Evolutionary conservation across 2,329 filamentous ascomycete species (phyloP), one percentile per base, ranked within the genome.

Genomic region (Penicillium sp.): DNA sequence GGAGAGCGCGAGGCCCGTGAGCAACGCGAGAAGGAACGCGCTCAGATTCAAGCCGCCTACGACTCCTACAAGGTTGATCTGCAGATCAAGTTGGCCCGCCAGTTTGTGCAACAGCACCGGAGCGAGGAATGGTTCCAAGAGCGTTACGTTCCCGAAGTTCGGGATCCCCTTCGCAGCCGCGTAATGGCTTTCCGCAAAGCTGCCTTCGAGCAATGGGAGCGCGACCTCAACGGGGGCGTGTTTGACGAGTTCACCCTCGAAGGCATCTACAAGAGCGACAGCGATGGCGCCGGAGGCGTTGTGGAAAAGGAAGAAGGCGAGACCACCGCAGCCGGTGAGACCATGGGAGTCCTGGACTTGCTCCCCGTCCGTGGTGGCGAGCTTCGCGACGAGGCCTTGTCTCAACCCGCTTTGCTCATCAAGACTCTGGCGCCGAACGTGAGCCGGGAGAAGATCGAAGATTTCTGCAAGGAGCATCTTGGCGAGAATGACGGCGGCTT

Each of bases 41-140:
- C 77, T 11, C 75, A 79, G 57, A 84, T 84, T 8, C 80, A 84
- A 46, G 72, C 74, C 15, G 79, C 79, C 3, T 84, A 84, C 45
- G 80, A 83, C 54, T 64, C 73, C 27, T 84, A 84, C 69, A 84
- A 84, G 60, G 76, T 78, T 54, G 79, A 81, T 43, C 68, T 83
- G 8, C 80, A 83, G 52, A 70, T 80, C 23, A 77, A 78, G 51
- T 91, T 95, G 84, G 90, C 93, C 0, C 83, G 89, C 50, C 75
- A 79, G 1, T 98, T 98, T 62, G 93, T 98, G 28, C 80, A 84
- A 34, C 85, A 89, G 55, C 93, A 98, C 68, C 95, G 94, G 63
- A 82, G 83, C 29, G 93, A 98, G 64, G 91, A 98, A 62, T 98
- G 93, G 93, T 98, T 98, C 71, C 87, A 84, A 55, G 93, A 98